phyloP scores from a whole-genome alignment of 169 alveolate species.

The Blepharisma undulans region DNA sequence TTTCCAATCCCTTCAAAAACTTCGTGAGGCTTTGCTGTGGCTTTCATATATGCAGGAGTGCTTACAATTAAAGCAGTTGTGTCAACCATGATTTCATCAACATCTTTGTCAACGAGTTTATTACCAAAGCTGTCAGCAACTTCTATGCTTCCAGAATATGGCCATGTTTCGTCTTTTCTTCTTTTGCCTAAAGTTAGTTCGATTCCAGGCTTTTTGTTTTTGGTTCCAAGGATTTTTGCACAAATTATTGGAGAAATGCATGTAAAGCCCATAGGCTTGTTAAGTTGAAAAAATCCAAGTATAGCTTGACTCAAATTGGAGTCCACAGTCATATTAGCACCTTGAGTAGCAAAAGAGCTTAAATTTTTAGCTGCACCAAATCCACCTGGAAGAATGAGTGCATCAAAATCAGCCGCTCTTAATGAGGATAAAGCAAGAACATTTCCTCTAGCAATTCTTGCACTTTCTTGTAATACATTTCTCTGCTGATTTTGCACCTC shows the following conservation, averaged over 20 bases:
- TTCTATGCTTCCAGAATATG: constrained; percentile 65
- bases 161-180: constrained; percentile 49
- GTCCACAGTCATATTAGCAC: constrained; percentile 62
- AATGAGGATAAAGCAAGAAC: constrained; percentile 46
- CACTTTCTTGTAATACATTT: constrained; percentile 65
- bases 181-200: constrained; percentile 65
- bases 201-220: constrained; percentile 24
- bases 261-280: constrained; percentile 60
- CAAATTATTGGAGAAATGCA: constrained; percentile 71
- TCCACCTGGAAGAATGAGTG: constrained; percentile 76
- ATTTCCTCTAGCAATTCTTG: constrained; percentile 70
- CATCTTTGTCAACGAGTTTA: constrained; percentile 43
- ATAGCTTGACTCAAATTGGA: constrained; percentile 42
- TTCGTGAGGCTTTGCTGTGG: constrained; percentile 46
- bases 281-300: constrained; percentile 42
- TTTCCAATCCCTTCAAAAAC: constrained; percentile 46
- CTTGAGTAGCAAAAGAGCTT: constrained; percentile 62
- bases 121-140: constrained; percentile 64
- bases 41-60: constrained; percentile 72
- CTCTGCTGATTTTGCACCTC: constrained; percentile 40
- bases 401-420: constrained; percentile 53
- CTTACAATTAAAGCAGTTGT: constrained; percentile 50
- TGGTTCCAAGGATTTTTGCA: constrained; percentile 63
- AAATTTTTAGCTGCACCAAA: constrained; percentile 78
- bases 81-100: constrained; percentile 51